A percentile compares a stretch with the other conserved stretches of the same genome.
phyloP scores from a whole-genome alignment of 345 rosid species.

The Zanthoxylum bungeanum region DNA sequence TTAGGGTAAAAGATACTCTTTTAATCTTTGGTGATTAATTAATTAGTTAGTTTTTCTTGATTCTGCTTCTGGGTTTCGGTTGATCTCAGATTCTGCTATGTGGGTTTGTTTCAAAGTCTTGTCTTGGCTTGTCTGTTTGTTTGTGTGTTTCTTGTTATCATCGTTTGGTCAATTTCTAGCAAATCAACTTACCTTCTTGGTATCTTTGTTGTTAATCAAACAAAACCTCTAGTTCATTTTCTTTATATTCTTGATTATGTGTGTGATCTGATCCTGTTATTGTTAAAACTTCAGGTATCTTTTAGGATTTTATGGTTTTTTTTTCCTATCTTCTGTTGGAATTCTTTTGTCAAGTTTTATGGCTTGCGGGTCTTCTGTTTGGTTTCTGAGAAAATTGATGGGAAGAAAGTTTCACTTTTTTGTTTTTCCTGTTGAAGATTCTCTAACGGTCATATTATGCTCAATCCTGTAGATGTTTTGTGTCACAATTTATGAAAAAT shows the following conservation, averaged over 20 bases:
- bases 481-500: neutral
- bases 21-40: neutral
- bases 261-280: neutral
- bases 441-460: neutral
- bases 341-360: slow-evolving; percentile 2
- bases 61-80: neutral
- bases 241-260: neutral
- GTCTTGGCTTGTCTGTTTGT: neutral
- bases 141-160: neutral
- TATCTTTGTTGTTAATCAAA: neutral
- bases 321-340: slow-evolving; percentile 1
- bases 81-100: neutral
- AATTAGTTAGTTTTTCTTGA: neutral
- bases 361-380: slow-evolving; percentile 11
- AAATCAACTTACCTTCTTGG: neutral
- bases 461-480: neutral
- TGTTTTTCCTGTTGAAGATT: neutral
- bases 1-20: neutral
- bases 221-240: neutral
- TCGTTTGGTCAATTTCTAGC: neutral
- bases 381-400: slow-evolving; percentile 16
- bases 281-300: neutral
- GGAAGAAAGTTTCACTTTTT: neutral
- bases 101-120: neutral
- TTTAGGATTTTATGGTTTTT: slow-evolving; percentile 2